phyloP scores from a whole-genome alignment of 176 grass and related monocot genomes.

The Tuctoria greenei region DNA sequence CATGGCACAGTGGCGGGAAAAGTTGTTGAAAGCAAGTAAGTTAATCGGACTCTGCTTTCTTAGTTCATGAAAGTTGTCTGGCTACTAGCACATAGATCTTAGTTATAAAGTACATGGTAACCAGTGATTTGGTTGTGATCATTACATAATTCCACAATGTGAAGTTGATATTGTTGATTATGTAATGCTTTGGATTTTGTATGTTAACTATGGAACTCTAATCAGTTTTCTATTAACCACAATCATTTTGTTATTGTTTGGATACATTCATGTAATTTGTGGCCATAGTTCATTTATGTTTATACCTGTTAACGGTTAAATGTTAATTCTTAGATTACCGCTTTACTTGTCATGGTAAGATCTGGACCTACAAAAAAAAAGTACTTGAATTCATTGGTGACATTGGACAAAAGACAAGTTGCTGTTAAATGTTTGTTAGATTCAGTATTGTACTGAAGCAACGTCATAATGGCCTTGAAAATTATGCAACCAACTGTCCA shows the following conservation, averaged over 20 bases:
- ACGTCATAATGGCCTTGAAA: neutral
- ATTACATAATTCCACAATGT: constrained; percentile 15
- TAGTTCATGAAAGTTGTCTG: neutral
- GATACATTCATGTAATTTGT: constrained; percentile 5
- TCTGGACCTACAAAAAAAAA: neutral
- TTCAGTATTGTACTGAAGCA: neutral
- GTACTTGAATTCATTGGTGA: neutral
- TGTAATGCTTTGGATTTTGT: neutral
- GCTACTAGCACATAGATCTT: neutral
- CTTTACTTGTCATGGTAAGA: constrained; percentile 16
- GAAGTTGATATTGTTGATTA: constrained; percentile 20
- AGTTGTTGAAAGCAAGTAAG: constrained; percentile 33
- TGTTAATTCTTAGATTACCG: neutral
- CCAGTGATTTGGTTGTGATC: constrained; percentile 3
- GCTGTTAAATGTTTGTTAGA: constrained; percentile 9
- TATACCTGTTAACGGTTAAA: constrained; percentile 8
- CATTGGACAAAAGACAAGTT: neutral
- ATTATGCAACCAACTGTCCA: neutral
- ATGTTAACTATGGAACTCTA: neutral
- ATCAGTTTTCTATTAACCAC: constrained; percentile 8
- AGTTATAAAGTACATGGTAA: constrained; percentile 6
- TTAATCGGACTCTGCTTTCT: constrained; percentile 31
- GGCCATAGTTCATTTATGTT: neutral
- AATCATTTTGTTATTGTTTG: neutral
- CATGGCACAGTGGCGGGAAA: constrained; percentile 18